Evolutionary conservation across 768 basidiomycete genomes (phyloP).

Genomic region (Filobasidium wieringae): DNA sequence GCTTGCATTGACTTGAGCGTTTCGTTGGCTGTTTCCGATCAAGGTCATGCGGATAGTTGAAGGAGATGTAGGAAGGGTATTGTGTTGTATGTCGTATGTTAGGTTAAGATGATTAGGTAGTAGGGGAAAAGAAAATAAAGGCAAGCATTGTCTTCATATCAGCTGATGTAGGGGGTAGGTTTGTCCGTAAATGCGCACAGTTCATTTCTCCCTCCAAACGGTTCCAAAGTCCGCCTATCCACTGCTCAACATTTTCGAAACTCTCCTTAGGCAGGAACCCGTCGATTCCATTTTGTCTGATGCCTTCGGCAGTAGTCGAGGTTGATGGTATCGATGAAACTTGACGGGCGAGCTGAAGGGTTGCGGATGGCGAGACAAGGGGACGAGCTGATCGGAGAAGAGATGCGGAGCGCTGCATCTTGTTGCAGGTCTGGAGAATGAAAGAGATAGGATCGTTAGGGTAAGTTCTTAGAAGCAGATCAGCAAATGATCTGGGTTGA

Average conservation of each 20-base stretch:
- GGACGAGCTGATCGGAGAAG: too few species aligned
- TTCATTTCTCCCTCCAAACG: constrained; percentile 31
- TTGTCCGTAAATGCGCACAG: constrained; percentile 25
- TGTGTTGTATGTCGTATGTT: not conserved
- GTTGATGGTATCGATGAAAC: not conserved
- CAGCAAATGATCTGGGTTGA: too few species aligned
- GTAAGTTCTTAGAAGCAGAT: too few species aligned
- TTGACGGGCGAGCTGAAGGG: not conserved
- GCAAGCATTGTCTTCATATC: not conserved
- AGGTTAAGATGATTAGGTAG: constrained; percentile 25
- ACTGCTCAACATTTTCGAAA: constrained; percentile 27
- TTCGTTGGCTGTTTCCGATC: constrained; percentile 18
- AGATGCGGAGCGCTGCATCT: too few species aligned
- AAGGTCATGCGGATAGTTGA: constrained; percentile 4
- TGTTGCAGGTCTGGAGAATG: too few species aligned
- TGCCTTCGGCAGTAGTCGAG: not conserved
- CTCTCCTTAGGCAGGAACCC: constrained; percentile 25
- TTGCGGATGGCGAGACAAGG: too few species aligned
- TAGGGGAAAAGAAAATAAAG: not conserved
- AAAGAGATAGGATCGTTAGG: too few species aligned
- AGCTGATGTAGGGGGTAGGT: too few species aligned
- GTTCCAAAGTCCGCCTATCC: constrained; percentile 33
- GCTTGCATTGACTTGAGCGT: not conserved
- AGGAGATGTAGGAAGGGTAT: not conserved
- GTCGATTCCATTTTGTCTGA: not conserved